Evolutionary conservation across 2,329 filamentous ascomycete species (phyloP).

Genomic region (Madurella fahalii): DNA sequence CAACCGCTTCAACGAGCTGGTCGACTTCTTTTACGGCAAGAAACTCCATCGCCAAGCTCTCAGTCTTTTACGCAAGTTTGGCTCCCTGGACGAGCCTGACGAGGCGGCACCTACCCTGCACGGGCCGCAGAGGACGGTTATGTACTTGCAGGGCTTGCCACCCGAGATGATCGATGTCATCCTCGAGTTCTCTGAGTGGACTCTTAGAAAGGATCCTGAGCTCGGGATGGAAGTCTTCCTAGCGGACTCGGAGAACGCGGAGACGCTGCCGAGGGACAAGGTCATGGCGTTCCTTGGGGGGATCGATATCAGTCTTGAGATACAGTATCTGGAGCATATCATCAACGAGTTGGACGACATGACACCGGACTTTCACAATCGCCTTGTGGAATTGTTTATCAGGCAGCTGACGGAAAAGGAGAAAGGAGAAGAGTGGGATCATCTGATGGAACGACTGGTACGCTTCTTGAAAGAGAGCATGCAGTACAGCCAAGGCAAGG

Average conservation of each 20-base stretch:
- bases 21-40: slow-evolving; percentile 98
- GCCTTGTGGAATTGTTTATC: slow-evolving; percentile 65
- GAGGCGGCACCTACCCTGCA: slow-evolving; percentile 57
- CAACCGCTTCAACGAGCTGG: slow-evolving; percentile 83
- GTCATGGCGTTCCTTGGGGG: slow-evolving; percentile 70
- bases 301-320: slow-evolving; percentile 68
- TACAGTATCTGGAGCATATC: slow-evolving; percentile 84
- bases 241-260: slow-evolving; percentile 90
- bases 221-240: slow-evolving; percentile 90
- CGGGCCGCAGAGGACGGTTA: slow-evolving; percentile 78
- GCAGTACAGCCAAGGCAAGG: slow-evolving; percentile 75
- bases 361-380: slow-evolving; percentile 83
- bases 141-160: slow-evolving; percentile 84
- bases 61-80: slow-evolving; percentile 77
- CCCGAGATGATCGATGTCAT: slow-evolving; percentile 87
- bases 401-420: slow-evolving; percentile 50
- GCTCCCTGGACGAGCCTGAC: slow-evolving; percentile 52
- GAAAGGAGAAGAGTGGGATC: slow-evolving; percentile 47
- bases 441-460: slow-evolving; percentile 64
- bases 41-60: slow-evolving; percentile 85
- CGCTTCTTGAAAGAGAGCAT: slow-evolving; percentile 70
- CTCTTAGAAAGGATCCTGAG: slow-evolving; percentile 65
- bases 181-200: slow-evolving; percentile 88
- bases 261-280: slow-evolving; percentile 73
- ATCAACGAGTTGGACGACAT: slow-evolving; percentile 81